A percentile compares a stretch with the other conserved stretches of the same genome.
phyloP scores from a whole-genome alignment of 352 stramenopile species.

The Globisporangium middletonii region DNA sequence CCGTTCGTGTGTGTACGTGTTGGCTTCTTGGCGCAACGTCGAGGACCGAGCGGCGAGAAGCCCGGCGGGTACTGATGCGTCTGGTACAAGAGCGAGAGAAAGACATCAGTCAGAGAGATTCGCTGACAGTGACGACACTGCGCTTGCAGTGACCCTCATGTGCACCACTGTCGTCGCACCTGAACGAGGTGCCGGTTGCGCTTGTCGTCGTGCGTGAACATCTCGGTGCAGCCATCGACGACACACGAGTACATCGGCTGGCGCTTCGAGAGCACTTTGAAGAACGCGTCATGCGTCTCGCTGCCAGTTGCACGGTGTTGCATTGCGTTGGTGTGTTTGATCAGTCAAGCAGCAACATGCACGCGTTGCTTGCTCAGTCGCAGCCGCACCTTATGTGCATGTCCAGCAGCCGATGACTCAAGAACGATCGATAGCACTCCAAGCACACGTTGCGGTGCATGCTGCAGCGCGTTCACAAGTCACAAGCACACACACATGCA shows the following conservation, averaged over 20 bases:
- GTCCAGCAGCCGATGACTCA: slow-evolving; percentile 43
- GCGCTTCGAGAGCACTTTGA: slow-evolving; percentile 52
- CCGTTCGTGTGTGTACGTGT: slow-evolving; percentile 25
- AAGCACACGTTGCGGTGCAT: slow-evolving; percentile 40
- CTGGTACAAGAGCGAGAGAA: not conserved
- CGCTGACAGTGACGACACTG: too few species aligned
- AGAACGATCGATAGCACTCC: slow-evolving; percentile 42
- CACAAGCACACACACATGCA: not conserved
- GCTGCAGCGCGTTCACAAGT: slow-evolving; percentile 3
- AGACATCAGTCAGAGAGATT: too few species aligned
- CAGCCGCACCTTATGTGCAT: slow-evolving; percentile 35
- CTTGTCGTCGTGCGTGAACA: slow-evolving; percentile 49
- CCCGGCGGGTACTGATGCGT: slow-evolving; percentile 35
- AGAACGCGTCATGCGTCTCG: slow-evolving; percentile 61
- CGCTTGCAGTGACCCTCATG: too few species aligned
- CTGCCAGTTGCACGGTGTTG: slow-evolving; percentile 11
- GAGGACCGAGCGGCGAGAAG: slow-evolving; percentile 11
- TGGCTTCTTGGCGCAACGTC: too few species aligned
- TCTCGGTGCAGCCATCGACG: slow-evolving; percentile 38
- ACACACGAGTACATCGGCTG: slow-evolving; percentile 56
- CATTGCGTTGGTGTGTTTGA: too few species aligned
- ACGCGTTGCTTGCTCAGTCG: too few species aligned
- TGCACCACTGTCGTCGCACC: slow-evolving; percentile 1
- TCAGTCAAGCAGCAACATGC: too few species aligned
- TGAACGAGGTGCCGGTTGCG: slow-evolving; percentile 32